These are phyloP conservation scores for Peribolospora kevripleyi DNA, from an alignment of 768 basidiomycete genomes.

Conservation along the genomic window DNA sequence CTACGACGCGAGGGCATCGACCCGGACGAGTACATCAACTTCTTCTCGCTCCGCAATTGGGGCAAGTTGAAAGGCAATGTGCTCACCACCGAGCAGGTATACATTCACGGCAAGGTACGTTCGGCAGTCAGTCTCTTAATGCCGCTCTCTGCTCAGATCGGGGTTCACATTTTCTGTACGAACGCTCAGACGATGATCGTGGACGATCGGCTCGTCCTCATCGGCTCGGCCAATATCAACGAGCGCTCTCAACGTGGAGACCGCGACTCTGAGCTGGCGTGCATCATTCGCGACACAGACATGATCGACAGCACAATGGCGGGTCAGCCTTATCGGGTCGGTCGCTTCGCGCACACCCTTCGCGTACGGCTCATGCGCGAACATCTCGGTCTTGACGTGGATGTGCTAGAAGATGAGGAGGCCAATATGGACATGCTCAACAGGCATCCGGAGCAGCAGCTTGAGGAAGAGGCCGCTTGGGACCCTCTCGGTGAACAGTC, in stretches of 20 bases:
- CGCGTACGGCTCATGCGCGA: slow-evolving; percentile 88
- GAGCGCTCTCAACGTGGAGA: slow-evolving; percentile 89
- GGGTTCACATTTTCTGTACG: slow-evolving; percentile 9
- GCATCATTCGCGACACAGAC: slow-evolving; percentile 84
- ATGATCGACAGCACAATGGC: slow-evolving; percentile 91
- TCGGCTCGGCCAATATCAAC: slow-evolving; percentile 93
- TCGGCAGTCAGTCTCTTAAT: not conserved
- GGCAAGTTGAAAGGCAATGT: slow-evolving; percentile 61
- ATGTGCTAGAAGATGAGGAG: slow-evolving; percentile 55
- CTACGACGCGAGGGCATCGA: slow-evolving; percentile 70
- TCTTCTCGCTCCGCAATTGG: slow-evolving; percentile 86
- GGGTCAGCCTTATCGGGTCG: slow-evolving; percentile 80
- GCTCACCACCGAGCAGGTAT: slow-evolving; percentile 71
- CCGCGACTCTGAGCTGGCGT: slow-evolving; percentile 82
- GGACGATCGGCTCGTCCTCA: slow-evolving; percentile 80
- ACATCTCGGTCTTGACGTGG: slow-evolving; percentile 85
- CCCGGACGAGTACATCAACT: slow-evolving; percentile 70
- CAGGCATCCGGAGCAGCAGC: slow-evolving; percentile 7
- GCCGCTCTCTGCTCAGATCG: not conserved
- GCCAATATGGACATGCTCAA: slow-evolving; percentile 7
- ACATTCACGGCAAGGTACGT: slow-evolving; percentile 59
- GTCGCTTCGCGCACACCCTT: slow-evolving; percentile 83
- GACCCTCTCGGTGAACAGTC: slow-evolving; percentile 42
- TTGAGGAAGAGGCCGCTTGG: slow-evolving; percentile 32
- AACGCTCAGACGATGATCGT: slow-evolving; percentile 38